phyloP scores from a whole-genome alignment of 768 basidiomycete genomes.

The Suillus subaureus region DNA sequence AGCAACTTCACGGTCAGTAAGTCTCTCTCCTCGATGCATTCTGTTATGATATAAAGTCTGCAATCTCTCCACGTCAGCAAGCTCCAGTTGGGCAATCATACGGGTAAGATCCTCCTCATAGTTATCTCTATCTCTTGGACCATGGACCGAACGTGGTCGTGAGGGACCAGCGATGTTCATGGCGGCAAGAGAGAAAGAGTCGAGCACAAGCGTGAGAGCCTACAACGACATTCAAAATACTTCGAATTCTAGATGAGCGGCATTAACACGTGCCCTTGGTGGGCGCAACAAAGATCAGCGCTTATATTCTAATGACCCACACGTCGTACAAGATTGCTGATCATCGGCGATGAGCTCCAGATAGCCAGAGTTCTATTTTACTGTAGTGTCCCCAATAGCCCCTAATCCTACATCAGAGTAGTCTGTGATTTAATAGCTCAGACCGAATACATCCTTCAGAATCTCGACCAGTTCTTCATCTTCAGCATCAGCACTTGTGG shows the following conservation, averaged over 20 bases:
- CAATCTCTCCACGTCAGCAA: constrained; percentile 23
- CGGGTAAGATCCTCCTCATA: constrained; percentile 28
- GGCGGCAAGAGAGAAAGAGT: constrained; percentile 7
- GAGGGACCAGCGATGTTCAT: constrained; percentile 33
- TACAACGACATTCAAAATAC: not conserved
- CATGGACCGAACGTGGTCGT: constrained; percentile 5
- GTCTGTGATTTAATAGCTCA: constrained; percentile 13
- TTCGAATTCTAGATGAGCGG: not conserved
- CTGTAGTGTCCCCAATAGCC: not conserved
- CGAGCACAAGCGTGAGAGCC: not conserved
- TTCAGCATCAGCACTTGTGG: constrained; percentile 28
- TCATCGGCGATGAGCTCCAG: not conserved
- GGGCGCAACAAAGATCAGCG: not conserved
- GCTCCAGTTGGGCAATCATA: constrained; percentile 22
- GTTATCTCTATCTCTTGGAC: constrained; percentile 22
- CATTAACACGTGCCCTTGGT: not conserved
- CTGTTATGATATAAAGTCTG: constrained; percentile 14
- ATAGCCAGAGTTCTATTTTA: not conserved
- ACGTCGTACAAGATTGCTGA: not conserved
- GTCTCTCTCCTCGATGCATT: constrained; percentile 6
- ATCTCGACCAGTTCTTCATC: constrained; percentile 31
- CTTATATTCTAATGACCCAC: not conserved
- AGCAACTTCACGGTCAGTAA: constrained; percentile 28
- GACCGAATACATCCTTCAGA: constrained; percentile 35
- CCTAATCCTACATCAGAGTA: not conserved